These are phyloP conservation scores for Auricularia sp. DNA, from an alignment of 768 basidiomycete genomes.

Conservation along the genomic window DNA sequence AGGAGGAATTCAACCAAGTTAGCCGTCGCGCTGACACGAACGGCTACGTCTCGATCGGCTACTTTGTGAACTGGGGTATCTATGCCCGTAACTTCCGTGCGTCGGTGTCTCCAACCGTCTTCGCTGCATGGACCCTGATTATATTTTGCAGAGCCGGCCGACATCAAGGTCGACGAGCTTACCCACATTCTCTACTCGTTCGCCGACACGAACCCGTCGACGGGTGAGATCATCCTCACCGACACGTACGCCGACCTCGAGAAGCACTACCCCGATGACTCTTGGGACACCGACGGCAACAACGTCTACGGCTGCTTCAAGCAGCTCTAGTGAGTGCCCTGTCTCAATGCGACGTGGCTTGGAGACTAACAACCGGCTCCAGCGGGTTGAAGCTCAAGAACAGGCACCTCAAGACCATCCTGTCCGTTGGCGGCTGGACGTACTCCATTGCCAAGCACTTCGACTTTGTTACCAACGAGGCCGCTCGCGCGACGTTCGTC, in stretches of 20 bases:
- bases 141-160: slow-evolving; percentile 44
- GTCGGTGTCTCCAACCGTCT: slow-evolving; percentile 10
- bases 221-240: slow-evolving; percentile 57
- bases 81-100: slow-evolving; percentile 56
- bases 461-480: slow-evolving; percentile 45
- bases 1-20: background rate
- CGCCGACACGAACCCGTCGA: slow-evolving; percentile 55
- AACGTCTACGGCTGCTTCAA: slow-evolving; percentile 78
- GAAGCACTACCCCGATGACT: slow-evolving; percentile 60
- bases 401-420: slow-evolving; percentile 35
- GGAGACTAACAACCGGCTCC: background rate
- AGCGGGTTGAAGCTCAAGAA: slow-evolving; percentile 16
- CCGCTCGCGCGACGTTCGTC: slow-evolving; percentile 48
- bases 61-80: slow-evolving; percentile 33
- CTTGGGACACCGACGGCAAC: slow-evolving; percentile 64
- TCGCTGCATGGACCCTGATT: slow-evolving; percentile 3
- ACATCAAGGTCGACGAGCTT: slow-evolving; percentile 47
- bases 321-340: slow-evolving; percentile 33
- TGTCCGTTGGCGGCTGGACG: slow-evolving; percentile 56
- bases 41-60: background rate
- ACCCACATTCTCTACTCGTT: slow-evolving; percentile 78
- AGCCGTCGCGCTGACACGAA: background rate
- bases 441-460: slow-evolving; percentile 59
- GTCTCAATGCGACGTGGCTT: background rate
- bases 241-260: slow-evolving; percentile 63